Conservation (phyloP, 495 filamentous ascomycete genomes). For the Penicillium robsamsonii region DNA sequence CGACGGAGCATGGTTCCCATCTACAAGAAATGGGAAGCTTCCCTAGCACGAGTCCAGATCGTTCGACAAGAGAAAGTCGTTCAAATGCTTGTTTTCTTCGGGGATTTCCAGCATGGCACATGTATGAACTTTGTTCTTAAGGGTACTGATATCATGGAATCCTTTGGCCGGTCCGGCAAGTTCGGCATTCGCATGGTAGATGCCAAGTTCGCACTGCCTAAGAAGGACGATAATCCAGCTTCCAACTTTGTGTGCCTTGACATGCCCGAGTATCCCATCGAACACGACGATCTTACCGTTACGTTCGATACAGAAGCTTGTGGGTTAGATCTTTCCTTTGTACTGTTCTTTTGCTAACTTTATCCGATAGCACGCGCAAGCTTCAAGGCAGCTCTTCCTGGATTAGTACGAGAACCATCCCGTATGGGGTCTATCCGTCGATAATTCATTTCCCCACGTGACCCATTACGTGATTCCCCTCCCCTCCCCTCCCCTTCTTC, state of each 20-base stretch:
- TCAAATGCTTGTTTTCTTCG: conserved; percentile 78
- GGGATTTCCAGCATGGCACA: conserved; percentile 72
- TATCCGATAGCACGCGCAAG: conserved; percentile 42
- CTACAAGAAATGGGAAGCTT: conserved; percentile 86
- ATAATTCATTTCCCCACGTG: conserved; percentile 31
- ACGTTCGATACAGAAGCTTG: conserved; percentile 75
- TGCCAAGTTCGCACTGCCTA: conserved; percentile 84
- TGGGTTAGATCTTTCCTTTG: conserved; percentile 44
- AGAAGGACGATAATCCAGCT: conserved; percentile 54
- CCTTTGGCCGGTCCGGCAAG: conserved; percentile 63
- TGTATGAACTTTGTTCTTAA: conserved; percentile 87
- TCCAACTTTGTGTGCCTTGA: conserved; percentile 77
- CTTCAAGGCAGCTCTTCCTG: conserved; percentile 47
- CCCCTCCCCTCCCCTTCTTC: too few species aligned
- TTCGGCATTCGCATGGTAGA: conserved; percentile 73
- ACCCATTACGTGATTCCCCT: conserved; percentile 21
- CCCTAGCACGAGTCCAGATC: conserved; percentile 70
- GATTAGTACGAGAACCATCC: conserved; percentile 46
- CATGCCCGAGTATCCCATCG: conserved; percentile 79
- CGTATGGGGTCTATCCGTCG: conserved; percentile 51
- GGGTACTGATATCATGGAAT: conserved; percentile 75
- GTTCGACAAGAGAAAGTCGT: conserved; percentile 67
- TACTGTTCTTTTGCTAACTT: conserved; percentile 9
- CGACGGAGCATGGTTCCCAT: conserved; percentile 84
- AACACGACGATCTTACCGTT: conserved; percentile 87